Evolutionary conservation across 139 green algal species (phyloP), one percentile per base, ranked within the genome.

Genomic region (Desmodesmus armatus): DNA sequence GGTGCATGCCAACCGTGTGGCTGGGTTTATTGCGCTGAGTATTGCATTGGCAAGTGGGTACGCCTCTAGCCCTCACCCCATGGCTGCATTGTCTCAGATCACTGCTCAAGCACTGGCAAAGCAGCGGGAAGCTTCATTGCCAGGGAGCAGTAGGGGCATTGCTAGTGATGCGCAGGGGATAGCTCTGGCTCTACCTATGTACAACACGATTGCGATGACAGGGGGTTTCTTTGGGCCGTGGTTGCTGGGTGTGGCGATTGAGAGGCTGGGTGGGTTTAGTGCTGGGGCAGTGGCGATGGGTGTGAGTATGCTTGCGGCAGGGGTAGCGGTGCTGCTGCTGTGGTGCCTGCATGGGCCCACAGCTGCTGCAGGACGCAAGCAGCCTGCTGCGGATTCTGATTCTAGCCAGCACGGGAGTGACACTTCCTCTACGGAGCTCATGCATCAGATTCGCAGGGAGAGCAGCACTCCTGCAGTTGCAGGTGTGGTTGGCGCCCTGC

Each of bases 191-290:
- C 60, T 83, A 40, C 77, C 77, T 3, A 62, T 71, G 35, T 73
- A 41, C 27, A 83, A 83, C 40, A 74, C 35, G 9, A 37, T 83
- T 23, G 77, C 58, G 2, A 83, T 83, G 77, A 13, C 74, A 2
- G 77, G 77, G 37, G 77, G 77, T 33, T 83, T 83, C 39, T 23
- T 83, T 41, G 77, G 77, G 17, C 77, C 77, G 13, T 29, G n/a
- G 2, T 31, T 83, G 21, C 55, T 73, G 58, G 77, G 77, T 2
- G 58, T 66, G 60, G 6, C 63, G 17, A 58, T 58, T 17, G 27
- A 83, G 58, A 58, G n/a, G 3, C 11, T 72, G 6, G 77, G 77
- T 23, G 39, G 58, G 21, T 83, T 75, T 35, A 29, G 35, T 19
- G 39, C 39, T 31, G 77, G 39, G 0, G 31, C 77, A 27, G 39